Conservation (phyloP, 1,284 basidiomycete species). For the Ustilago shanxiensis region DNA sequence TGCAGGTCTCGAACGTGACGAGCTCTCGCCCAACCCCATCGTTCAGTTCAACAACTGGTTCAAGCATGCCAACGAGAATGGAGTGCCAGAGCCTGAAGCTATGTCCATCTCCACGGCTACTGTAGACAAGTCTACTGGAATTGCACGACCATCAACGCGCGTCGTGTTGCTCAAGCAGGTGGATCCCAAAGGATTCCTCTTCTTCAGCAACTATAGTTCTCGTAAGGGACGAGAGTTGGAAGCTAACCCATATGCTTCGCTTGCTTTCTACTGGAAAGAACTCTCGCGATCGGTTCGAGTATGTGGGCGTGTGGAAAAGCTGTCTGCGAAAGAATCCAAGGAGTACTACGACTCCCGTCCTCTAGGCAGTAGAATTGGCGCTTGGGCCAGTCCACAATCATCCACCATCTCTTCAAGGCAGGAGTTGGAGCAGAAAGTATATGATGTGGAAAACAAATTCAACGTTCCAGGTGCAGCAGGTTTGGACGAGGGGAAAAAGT, state of each 20-base stretch:
- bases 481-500: slow-evolving; percentile 41
- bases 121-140: slow-evolving; percentile 20
- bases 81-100: slow-evolving; percentile 66
- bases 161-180: slow-evolving; percentile 90
- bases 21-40: slow-evolving; percentile 57
- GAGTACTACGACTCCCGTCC: slow-evolving; percentile 89
- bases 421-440: slow-evolving; percentile 76
- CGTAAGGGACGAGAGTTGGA: slow-evolving; percentile 87
- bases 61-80: slow-evolving; percentile 49
- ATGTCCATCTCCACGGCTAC: slow-evolving; percentile 66
- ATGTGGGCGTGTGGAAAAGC: slow-evolving; percentile 84
- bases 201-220: slow-evolving; percentile 95
- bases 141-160: slow-evolving; percentile 79
- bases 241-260: slow-evolving; percentile 77
- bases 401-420: slow-evolving; percentile 79
- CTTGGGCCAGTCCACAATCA: slow-evolving; percentile 93
- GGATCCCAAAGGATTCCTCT: slow-evolving; percentile 80
- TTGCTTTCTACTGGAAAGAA: slow-evolving; percentile 93
- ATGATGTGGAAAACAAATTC: slow-evolving; percentile 77
- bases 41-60: slow-evolving; percentile 66
- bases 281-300: slow-evolving; percentile 85
- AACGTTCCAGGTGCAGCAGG: slow-evolving; percentile 71
- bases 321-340: slow-evolving; percentile 79
- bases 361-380: slow-evolving; percentile 85
- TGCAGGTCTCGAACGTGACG: slow-evolving; percentile 48